Evolutionary conservation across 2,329 filamentous ascomycete genomes (phyloP).

Genomic region (Annulohypoxylon truncatum): DNA sequence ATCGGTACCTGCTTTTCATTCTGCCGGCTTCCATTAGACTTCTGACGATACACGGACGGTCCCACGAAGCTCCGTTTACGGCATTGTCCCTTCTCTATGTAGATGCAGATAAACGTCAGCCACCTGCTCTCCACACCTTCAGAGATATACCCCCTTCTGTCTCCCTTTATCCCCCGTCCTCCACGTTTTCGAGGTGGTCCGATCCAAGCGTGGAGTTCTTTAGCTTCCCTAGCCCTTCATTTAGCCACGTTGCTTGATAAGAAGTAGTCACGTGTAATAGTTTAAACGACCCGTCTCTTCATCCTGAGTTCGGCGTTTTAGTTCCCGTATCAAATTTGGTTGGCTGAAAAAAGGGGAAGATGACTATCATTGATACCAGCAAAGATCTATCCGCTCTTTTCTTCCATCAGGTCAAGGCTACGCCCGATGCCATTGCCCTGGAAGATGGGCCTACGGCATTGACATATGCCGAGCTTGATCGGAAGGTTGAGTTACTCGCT

Average conservation of each 20-base stretch:
- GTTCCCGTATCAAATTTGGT: neutral
- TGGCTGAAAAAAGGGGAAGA: conserved; percentile 50
- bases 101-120: conserved; percentile 33
- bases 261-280: conserved; percentile 31
- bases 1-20: conserved; percentile 24
- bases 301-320: neutral
- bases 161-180: conserved; percentile 11
- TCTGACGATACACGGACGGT: conserved; percentile 24
- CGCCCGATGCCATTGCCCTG: conserved; percentile 76
- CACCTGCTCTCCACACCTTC: conserved; percentile 18
- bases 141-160: neutral
- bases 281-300: conserved; percentile 6
- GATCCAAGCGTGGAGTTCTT: conserved; percentile 12
- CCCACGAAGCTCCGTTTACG: conserved; percentile 35
- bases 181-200: conserved; percentile 10
- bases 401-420: conserved; percentile 72
- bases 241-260: neutral
- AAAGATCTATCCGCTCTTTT: conserved; percentile 82
- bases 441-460: conserved; percentile 76
- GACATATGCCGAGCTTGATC: conserved; percentile 79
- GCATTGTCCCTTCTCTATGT: conserved; percentile 18
- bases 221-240: conserved; percentile 13
- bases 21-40: conserved; percentile 29
- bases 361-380: conserved; percentile 75
- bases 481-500: conserved; percentile 73